Conservation (phyloP, 306 rosid species). For the Rubus parviflorus region DNA sequence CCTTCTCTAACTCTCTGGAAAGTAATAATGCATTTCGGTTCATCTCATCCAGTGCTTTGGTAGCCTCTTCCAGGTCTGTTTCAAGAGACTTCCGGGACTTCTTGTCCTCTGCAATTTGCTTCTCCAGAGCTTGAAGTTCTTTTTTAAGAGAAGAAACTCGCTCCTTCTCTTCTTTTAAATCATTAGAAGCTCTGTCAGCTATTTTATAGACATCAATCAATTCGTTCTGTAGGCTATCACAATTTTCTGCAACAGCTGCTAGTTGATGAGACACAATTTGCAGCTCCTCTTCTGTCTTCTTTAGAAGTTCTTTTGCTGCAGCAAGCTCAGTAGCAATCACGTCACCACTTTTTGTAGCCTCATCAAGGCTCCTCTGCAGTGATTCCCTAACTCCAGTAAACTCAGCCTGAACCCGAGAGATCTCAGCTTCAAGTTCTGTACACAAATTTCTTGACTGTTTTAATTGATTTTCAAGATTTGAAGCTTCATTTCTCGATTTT, state of each 20-base stretch:
- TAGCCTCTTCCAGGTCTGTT: slow-evolving; percentile 69
- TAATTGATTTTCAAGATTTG: slow-evolving; percentile 48
- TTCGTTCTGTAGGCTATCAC: slow-evolving; percentile 60
- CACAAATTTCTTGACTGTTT: slow-evolving; percentile 37
- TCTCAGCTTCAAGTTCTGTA: slow-evolving; percentile 52
- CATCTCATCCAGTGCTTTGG: slow-evolving; percentile 79
- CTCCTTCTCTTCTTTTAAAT: slow-evolving; percentile 62
- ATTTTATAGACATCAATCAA: slow-evolving; percentile 55
- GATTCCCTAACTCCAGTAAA: slow-evolving; percentile 53
- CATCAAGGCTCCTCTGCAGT: slow-evolving; percentile 53
- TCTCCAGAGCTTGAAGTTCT: slow-evolving; percentile 57
- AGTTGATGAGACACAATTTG: slow-evolving; percentile 50
- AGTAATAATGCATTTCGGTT: slow-evolving; percentile 59
- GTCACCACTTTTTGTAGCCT: slow-evolving; percentile 50
- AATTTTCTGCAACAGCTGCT: slow-evolving; percentile 41
- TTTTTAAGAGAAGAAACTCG: slow-evolving; percentile 51
- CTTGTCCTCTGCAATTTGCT: slow-evolving; percentile 55
- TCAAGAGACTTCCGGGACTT: slow-evolving; percentile 59
- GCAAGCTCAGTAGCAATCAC: slow-evolving; percentile 51
- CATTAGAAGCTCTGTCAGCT: slow-evolving; percentile 54
- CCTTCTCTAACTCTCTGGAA: slow-evolving; percentile 54
- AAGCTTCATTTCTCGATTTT: slow-evolving; percentile 59
- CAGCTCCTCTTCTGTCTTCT: slow-evolving; percentile 51
- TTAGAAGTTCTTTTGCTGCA: slow-evolving; percentile 46
- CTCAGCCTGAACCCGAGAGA: slow-evolving; percentile 58